These are phyloP conservation scores for Myxozyma geophila DNA, from an alignment of 805 yeast species.

Conservation along the genomic window DNA sequence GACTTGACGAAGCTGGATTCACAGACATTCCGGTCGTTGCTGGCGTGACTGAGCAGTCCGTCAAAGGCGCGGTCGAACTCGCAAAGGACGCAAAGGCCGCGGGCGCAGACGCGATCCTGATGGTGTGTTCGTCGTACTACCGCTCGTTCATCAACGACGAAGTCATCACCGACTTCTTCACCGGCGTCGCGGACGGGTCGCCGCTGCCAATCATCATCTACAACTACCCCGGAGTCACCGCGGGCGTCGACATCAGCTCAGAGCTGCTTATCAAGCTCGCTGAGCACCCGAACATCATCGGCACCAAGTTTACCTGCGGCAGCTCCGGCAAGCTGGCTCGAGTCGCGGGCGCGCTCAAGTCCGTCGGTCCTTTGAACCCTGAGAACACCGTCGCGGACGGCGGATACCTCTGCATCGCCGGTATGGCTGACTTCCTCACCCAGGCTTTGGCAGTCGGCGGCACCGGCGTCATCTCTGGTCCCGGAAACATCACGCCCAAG, in stretches of 20 bases:
- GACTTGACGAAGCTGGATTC: conserved; percentile 47
- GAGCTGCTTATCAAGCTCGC: conserved; percentile 48
- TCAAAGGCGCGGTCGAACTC: conserved; percentile 51
- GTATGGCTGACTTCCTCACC: conserved; percentile 58
- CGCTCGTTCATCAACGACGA: conserved; percentile 52
- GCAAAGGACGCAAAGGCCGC: conserved; percentile 40
- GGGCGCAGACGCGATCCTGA: conserved; percentile 43
- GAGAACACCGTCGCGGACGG: conserved; percentile 38
- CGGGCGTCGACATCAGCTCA: conserved; percentile 49
- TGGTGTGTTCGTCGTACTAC: conserved; percentile 55
- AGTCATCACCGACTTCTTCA: conserved; percentile 53
- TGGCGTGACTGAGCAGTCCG: conserved; percentile 56
- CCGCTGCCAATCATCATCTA: conserved; percentile 53
- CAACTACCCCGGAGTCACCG: conserved; percentile 56
- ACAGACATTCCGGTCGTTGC: conserved; percentile 52
- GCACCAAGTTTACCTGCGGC: conserved; percentile 51
- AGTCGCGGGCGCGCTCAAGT: conserved; percentile 23
- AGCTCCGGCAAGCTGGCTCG: conserved; percentile 57
- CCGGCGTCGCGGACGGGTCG: conserved; percentile 51
- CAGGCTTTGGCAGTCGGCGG: conserved; percentile 56
- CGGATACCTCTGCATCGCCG: conserved; percentile 54
- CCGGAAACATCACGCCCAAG: conserved; percentile 59
- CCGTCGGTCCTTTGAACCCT: conserved; percentile 50
- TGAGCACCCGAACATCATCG: conserved; percentile 52
- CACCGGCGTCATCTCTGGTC: conserved; percentile 58